phyloP scores from a whole-genome alignment of 306 rosid genomes.

The Vigna mungo region DNA sequence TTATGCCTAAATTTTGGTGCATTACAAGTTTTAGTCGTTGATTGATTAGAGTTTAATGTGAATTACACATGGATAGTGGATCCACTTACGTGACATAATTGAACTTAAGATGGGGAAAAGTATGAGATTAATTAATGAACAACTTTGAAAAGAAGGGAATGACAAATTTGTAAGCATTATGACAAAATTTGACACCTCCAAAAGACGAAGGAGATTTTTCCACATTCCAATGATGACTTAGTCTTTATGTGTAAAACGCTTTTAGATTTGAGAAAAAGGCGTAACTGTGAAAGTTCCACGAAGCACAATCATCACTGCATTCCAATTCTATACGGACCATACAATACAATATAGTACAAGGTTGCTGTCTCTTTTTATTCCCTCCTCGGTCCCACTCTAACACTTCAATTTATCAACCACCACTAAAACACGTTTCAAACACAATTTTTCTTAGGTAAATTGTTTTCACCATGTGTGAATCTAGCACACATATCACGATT shows the following conservation, averaged over 20 bases:
- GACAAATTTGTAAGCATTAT: conserved; percentile 22
- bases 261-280: background rate
- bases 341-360: background rate
- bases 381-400: background rate
- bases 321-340: background rate
- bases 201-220: conserved; percentile 28
- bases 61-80: background rate
- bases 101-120: conserved; percentile 1
- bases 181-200: conserved; percentile 34
- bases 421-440: no score
- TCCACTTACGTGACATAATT: conserved; percentile 33
- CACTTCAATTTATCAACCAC: no score
- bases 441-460: no score
- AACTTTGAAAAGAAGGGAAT: conserved; percentile 11
- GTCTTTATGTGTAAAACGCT: background rate
- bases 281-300: conserved; percentile 1
- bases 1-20: conserved; percentile 20
- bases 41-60: conserved; percentile 19
- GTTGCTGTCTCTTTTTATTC: background rate
- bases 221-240: conserved; percentile 13
- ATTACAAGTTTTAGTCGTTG: conserved; percentile 9
- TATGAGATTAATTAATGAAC: background rate
- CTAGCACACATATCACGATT: no score
- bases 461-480: no score
- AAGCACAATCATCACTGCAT: background rate